These are phyloP conservation scores for Synchytrium microbalum DNA, from an alignment of 371 early-diverging fungal genomes.

Conservation along the genomic window DNA sequence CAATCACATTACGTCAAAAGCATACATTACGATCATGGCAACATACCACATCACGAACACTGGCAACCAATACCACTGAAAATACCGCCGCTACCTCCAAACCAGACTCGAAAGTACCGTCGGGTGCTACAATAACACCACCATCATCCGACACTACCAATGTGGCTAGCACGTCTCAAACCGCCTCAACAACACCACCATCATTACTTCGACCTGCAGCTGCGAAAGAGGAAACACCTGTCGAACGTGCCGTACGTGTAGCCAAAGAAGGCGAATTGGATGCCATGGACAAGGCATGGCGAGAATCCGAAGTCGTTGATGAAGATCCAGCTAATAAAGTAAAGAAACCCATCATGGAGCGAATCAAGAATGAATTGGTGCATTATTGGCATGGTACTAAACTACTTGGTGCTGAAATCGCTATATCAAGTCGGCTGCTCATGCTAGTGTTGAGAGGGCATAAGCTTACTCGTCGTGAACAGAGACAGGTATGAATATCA, in stretches of 20 bases:
- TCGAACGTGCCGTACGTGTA: conserved; percentile 38
- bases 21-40: too few species aligned
- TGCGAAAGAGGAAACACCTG: conserved; percentile 31
- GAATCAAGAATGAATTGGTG: conserved; percentile 80
- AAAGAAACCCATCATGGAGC: conserved; percentile 35
- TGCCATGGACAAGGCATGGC: conserved; percentile 7
- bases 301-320: conserved; percentile 3
- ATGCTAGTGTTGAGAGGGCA: conserved; percentile 68
- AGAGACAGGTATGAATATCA: conserved; percentile 57
- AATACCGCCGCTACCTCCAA: too few species aligned
- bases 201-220: neutral
- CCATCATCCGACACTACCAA: too few species aligned
- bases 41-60: too few species aligned
- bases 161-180: too few species aligned
- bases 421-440: conserved; percentile 75
- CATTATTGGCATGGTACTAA: conserved; percentile 96
- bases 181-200: too few species aligned
- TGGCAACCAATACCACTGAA: too few species aligned
- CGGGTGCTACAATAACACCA: too few species aligned
- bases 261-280: conserved; percentile 29
- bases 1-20: too few species aligned
- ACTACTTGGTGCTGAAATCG: conserved; percentile 80
- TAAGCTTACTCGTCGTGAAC: conserved; percentile 79
- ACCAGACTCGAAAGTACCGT: too few species aligned
- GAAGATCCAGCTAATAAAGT: conserved; percentile 9